A percentile compares a stretch with the other conserved stretches of the same genome.
phyloP scores from a whole-genome alignment of 768 basidiomycete genomes.

The Floccularia luteovirens region DNA sequence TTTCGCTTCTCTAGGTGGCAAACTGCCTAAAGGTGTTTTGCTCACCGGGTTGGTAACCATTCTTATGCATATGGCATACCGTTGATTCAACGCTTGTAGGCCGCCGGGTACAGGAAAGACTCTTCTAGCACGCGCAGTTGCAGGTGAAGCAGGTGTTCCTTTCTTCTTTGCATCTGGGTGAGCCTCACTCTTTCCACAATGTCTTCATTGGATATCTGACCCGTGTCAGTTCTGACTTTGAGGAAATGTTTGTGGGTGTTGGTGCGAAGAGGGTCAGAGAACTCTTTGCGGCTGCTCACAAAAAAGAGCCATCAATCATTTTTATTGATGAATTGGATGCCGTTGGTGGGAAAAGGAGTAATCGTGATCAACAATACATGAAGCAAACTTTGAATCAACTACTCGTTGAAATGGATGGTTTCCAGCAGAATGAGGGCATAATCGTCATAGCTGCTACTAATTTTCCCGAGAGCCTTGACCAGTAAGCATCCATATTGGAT shows the following conservation, averaged over 20 bases:
- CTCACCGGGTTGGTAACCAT: slow-evolving; percentile 54
- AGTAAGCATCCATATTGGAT: slow-evolving; percentile 36
- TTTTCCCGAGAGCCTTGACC: slow-evolving; percentile 91
- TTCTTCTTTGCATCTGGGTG: slow-evolving; percentile 96
- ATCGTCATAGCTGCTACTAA: slow-evolving; percentile 98
- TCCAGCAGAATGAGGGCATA: slow-evolving; percentile 87
- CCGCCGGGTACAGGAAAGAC: slow-evolving; percentile 97
- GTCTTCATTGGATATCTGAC: neutral
- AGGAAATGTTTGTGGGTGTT: slow-evolving; percentile 96
- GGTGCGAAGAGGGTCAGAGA: slow-evolving; percentile 95
- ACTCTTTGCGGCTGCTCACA: slow-evolving; percentile 88
- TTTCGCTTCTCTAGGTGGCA: slow-evolving; percentile 89
- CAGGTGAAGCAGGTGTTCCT: slow-evolving; percentile 96
- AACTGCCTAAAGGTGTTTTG: slow-evolving; percentile 89
- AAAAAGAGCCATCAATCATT: slow-evolving; percentile 94
- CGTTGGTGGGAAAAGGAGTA: slow-evolving; percentile 83
- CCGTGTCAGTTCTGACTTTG: slow-evolving; percentile 73
- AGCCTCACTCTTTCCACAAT: slow-evolving; percentile 11
- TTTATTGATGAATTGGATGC: slow-evolving; percentile 98
- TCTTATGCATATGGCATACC: neutral
- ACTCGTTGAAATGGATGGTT: slow-evolving; percentile 96
- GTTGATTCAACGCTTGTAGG: slow-evolving; percentile 13
- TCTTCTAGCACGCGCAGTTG: slow-evolving; percentile 93
- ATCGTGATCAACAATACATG: slow-evolving; percentile 81
- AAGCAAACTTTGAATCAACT: slow-evolving; percentile 95